Conservation (phyloP, 192 early-diverging fungal species). For the Backusella psychrophila region DNA sequence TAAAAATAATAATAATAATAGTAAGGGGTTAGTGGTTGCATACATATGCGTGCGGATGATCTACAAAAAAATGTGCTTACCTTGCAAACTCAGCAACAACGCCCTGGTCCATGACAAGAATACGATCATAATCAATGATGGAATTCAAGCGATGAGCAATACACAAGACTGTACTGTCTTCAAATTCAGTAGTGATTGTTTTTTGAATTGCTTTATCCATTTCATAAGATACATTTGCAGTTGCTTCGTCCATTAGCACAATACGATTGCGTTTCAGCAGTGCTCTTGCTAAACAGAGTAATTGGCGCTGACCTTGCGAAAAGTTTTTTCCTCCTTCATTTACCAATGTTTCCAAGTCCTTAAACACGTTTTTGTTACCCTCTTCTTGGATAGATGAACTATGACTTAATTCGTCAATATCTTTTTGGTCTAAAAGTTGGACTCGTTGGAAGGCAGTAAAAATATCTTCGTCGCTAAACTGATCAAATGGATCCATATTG, state of each 20-base stretch:
- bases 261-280: conserved; percentile 54
- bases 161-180: conserved; percentile 58
- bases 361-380: conserved; percentile 12
- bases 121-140: conserved; percentile 68
- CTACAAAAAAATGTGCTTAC: conserved; percentile 15
- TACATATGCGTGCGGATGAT: background rate
- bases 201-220: conserved; percentile 56
- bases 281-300: conserved; percentile 76
- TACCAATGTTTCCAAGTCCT: conserved; percentile 42
- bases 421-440: conserved; percentile 33
- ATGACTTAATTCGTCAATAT: background rate
- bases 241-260: conserved; percentile 57
- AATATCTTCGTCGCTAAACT: conserved; percentile 74
- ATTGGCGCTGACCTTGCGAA: conserved; percentile 69
- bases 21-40: background rate
- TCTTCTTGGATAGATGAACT: background rate
- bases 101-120: conserved; percentile 74
- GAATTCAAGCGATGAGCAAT: conserved; percentile 57
- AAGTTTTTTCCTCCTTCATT: conserved; percentile 82
- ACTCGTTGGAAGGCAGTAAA: conserved; percentile 78
- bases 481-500: conserved; percentile 87
- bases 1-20: background rate
- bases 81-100: conserved; percentile 75
- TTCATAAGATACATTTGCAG: conserved; percentile 52
- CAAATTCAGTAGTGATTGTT: conserved; percentile 51